Conservation (phyloP, 2,329 filamentous ascomycete species). For the Akanthomyces lecanii region DNA sequence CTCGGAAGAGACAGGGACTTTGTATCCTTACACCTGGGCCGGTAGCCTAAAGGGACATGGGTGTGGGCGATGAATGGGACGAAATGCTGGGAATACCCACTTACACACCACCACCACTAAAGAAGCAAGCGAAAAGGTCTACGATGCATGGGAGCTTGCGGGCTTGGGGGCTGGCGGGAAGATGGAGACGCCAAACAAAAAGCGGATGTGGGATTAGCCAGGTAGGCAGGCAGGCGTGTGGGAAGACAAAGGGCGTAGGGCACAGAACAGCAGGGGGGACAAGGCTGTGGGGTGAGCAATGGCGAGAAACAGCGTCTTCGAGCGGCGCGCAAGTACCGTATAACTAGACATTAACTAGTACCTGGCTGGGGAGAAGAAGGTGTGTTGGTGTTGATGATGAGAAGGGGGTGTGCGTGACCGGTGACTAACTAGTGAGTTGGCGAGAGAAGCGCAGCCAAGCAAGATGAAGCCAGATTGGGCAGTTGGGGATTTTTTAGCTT, state of each 20-base stretch:
- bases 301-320: background rate
- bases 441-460: constrained; percentile 1
- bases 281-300: background rate
- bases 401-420: constrained; percentile 3
- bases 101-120: background rate
- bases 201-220: too few relatives aligned
- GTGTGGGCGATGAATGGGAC: background rate
- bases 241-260: background rate
- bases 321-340: background rate
- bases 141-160: background rate
- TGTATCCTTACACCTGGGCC: constrained; percentile 12
- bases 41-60: constrained; percentile 11
- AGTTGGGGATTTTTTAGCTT: background rate
- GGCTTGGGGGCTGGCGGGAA: constrained; percentile 1
- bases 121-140: constrained; percentile 14
- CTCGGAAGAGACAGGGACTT: background rate
- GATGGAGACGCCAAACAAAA: background rate
- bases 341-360: background rate
- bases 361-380: background rate
- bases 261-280: background rate
- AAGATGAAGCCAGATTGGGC: background rate
- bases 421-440: constrained; percentile 6
- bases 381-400: background rate
- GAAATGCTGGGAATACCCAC: background rate
- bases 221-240: too few relatives aligned